These are phyloP conservation scores for Neurospora hispaniola DNA, from an alignment of 495 filamentous ascomycete species.

Conservation along the genomic window DNA sequence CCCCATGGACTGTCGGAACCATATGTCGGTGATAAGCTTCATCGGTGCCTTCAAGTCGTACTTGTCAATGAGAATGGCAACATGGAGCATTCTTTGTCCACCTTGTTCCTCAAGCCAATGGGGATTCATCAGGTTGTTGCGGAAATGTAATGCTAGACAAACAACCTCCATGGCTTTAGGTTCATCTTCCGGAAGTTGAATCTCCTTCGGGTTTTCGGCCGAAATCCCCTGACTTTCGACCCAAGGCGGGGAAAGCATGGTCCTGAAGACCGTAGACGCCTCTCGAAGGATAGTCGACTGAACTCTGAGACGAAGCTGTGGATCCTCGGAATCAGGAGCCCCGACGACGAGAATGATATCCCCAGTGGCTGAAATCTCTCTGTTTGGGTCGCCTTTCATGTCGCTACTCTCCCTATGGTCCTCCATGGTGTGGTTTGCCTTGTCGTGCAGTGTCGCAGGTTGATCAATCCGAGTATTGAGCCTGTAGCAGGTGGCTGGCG, in stretches of 20 bases:
- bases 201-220: neutral
- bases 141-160: neutral
- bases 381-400: neutral
- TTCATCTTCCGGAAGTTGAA: neutral
- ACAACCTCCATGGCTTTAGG: neutral
- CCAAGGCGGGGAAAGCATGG: neutral
- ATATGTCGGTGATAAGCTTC: neutral
- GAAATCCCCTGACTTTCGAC: neutral
- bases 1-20: neutral
- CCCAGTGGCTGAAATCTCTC: neutral
- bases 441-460: neutral
- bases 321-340: neutral
- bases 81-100: neutral
- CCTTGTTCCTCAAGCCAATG: too few species aligned
- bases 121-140: neutral
- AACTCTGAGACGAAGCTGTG: neutral
- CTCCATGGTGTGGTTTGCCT: rapidly evolving
- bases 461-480: neutral
- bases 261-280: neutral
- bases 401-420: neutral
- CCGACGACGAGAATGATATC: neutral
- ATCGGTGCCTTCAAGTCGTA: neutral
- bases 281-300: neutral
- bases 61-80: neutral
- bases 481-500: too few species aligned